These are phyloP conservation scores for Clavispora vitiphila DNA, from an alignment of 805 yeast species.

Conservation along the genomic window DNA sequence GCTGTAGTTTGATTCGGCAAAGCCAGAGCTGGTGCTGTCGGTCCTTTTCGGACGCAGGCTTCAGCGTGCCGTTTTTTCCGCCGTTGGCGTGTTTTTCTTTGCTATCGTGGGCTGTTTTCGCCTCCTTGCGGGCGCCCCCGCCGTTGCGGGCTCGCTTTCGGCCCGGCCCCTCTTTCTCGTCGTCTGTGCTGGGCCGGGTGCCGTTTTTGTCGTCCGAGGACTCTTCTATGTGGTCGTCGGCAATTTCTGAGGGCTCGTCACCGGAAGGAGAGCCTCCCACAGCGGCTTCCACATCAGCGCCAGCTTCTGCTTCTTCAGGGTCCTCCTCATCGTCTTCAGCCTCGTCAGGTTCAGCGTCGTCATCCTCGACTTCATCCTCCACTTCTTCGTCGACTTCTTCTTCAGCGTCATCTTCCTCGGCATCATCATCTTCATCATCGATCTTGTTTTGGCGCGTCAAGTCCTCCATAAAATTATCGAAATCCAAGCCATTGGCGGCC, in stretches of 20 bases:
- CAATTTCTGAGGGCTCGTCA: not conserved
- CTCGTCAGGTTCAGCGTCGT: constrained; percentile 8
- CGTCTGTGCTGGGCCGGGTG: not conserved
- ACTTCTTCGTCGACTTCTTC: constrained; percentile 1
- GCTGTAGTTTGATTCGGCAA: constrained; percentile 45
- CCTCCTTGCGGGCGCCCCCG: not conserved
- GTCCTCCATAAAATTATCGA: constrained; percentile 32
- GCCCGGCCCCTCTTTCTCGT: not conserved
- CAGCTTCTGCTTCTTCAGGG: constrained; percentile 4
- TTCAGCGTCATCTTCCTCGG: constrained; percentile 3
- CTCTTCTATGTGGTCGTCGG: not conserved
- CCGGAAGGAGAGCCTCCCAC: not conserved
- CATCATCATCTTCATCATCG: constrained; percentile 6
- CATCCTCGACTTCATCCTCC: constrained; percentile 12
- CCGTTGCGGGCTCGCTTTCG: not conserved
- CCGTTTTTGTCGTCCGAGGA: not conserved
- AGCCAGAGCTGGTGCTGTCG: constrained; percentile 42
- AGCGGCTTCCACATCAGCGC: no score
- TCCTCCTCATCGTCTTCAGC: constrained; percentile 6
- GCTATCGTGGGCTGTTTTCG: not conserved
- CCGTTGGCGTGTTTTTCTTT: not conserved
- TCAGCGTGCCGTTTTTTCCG: constrained; percentile 6
- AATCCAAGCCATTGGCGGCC: constrained; percentile 33
- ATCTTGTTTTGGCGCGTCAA: constrained; percentile 15
- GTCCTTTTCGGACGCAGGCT: constrained; percentile 31